These are phyloP conservation scores for Thielaviopsis musarum DNA, from an alignment of 2,329 filamentous ascomycete genomes.

Conservation along the genomic window DNA sequence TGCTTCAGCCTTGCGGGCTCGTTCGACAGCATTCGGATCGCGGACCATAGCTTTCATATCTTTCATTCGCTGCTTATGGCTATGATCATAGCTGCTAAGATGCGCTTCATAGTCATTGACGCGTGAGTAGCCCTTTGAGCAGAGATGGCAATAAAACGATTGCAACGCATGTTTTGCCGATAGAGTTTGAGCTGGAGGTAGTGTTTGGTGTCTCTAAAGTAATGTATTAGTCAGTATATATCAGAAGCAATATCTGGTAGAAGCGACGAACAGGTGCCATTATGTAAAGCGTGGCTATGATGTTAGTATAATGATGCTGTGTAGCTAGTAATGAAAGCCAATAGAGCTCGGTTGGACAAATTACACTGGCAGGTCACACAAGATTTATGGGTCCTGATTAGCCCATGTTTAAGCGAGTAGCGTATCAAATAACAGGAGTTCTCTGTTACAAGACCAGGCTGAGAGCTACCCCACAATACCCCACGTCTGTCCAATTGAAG, in stretches of 20 bases:
- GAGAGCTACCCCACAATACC: background rate
- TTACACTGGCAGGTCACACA: background rate
- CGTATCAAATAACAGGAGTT: background rate
- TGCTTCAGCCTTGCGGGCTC: constrained; percentile 52
- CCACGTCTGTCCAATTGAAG: background rate
- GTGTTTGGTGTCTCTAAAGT: constrained; percentile 35
- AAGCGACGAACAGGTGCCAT: constrained; percentile 6
- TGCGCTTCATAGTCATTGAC: constrained; percentile 96
- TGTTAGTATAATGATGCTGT: background rate
- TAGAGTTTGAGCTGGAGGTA: constrained; percentile 40
- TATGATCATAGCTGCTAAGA: constrained; percentile 86
- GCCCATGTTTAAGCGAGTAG: background rate
- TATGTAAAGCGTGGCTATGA: background rate
- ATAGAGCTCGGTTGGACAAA: background rate
- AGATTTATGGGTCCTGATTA: background rate
- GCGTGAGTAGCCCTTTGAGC: constrained; percentile 83
- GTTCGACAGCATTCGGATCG: constrained; percentile 47
- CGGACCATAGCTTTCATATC: constrained; percentile 76
- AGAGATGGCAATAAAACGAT: constrained; percentile 73
- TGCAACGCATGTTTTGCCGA: constrained; percentile 60
- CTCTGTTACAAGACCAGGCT: background rate
- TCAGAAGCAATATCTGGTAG: background rate
- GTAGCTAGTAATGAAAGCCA: background rate
- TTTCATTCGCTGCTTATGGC: constrained; percentile 77
- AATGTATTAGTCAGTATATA: background rate